Conservation (phyloP, 805 yeast species). For the Maudiozyma bulderi region DNA sequence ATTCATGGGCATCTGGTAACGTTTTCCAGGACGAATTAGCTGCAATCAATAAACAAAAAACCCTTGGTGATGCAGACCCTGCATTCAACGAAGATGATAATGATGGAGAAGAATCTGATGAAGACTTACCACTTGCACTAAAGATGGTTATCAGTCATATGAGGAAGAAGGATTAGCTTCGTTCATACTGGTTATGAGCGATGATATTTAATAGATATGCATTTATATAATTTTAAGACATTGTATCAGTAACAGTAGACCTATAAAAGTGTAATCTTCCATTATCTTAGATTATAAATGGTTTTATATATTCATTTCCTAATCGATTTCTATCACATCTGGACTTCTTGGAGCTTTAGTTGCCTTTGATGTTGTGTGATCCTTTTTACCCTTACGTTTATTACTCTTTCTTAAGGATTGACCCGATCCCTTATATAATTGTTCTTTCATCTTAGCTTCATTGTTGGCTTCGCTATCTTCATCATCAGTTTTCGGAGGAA, state of each 20-base stretch:
- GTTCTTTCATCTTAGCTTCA: slow-evolving; percentile 6
- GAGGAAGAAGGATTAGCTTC: slow-evolving; percentile 1
- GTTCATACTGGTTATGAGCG: neutral
- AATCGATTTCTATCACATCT: slow-evolving; percentile 74
- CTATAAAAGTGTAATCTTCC: too few relatives aligned
- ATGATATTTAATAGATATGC: neutral
- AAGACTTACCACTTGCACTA: slow-evolving; percentile 32
- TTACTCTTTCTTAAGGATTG: slow-evolving; percentile 61
- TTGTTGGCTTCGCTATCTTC: slow-evolving; percentile 15
- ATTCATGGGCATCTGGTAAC: slow-evolving; percentile 30
- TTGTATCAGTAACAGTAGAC: too few relatives aligned
- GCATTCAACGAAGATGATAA: slow-evolving; percentile 11
- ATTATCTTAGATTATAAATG: too few relatives aligned
- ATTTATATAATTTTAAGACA: too few relatives aligned
- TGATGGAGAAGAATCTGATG: slow-evolving; percentile 14
- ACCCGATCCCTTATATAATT: slow-evolving; percentile 55
- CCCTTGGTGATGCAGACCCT: slow-evolving; percentile 22
- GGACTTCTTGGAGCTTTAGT: slow-evolving; percentile 56
- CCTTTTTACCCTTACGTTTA: slow-evolving; percentile 55
- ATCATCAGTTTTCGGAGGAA: slow-evolving; percentile 34
- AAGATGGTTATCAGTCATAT: slow-evolving; percentile 30
- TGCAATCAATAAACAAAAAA: slow-evolving; percentile 3
- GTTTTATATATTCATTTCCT: too few relatives aligned
- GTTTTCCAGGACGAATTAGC: slow-evolving; percentile 4
- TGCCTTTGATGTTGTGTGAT: slow-evolving; percentile 44